Evolutionary conservation across 2,329 filamentous ascomycete genomes (phyloP).

Genomic region (Aspergillus sp.): DNA sequence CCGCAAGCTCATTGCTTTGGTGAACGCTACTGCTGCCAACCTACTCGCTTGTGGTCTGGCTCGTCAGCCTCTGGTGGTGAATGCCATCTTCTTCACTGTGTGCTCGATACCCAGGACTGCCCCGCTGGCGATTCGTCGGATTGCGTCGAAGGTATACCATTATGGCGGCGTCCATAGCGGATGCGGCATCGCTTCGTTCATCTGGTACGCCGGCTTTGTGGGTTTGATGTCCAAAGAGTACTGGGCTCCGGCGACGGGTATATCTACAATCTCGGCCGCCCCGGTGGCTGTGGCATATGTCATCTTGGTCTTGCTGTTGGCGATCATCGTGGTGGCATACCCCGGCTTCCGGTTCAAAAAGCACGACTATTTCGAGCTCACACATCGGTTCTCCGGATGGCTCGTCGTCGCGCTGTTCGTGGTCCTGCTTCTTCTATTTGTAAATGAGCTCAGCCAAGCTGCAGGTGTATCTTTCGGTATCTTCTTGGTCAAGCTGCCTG

Average conservation of each 20-base stretch:
- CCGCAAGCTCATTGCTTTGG: conserved; percentile 36
- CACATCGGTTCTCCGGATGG: conserved; percentile 75
- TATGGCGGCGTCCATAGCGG: conserved; percentile 57
- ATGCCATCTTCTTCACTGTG: conserved; percentile 49
- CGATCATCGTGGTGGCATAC: conserved; percentile 63
- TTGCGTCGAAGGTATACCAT: conserved; percentile 53
- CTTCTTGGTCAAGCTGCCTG: conserved; percentile 48
- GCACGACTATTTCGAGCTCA: conserved; percentile 70
- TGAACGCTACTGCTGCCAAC: conserved; percentile 48
- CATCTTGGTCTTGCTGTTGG: conserved; percentile 57
- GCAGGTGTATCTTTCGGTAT: conserved; percentile 35
- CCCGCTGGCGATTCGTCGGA: conserved; percentile 47
- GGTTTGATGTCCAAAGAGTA: conserved; percentile 36
- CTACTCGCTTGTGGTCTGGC: conserved; percentile 49
- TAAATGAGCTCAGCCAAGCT: conserved; percentile 43
- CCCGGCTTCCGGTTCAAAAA: conserved; percentile 61
- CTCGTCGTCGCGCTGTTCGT: conserved; percentile 64
- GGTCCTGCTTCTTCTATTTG: conserved; percentile 58
- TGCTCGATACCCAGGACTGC: conserved; percentile 46
- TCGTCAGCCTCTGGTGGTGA: conserved; percentile 56
- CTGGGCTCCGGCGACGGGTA: conserved; percentile 22
- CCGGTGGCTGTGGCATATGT: conserved; percentile 58
- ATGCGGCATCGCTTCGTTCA: conserved; percentile 47
- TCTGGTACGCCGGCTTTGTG: conserved; percentile 48
- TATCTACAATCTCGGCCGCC: conserved; percentile 28